Evolutionary conservation across 2,329 filamentous ascomycete species (phyloP).

Genomic region (Diaporthe sp.): DNA sequence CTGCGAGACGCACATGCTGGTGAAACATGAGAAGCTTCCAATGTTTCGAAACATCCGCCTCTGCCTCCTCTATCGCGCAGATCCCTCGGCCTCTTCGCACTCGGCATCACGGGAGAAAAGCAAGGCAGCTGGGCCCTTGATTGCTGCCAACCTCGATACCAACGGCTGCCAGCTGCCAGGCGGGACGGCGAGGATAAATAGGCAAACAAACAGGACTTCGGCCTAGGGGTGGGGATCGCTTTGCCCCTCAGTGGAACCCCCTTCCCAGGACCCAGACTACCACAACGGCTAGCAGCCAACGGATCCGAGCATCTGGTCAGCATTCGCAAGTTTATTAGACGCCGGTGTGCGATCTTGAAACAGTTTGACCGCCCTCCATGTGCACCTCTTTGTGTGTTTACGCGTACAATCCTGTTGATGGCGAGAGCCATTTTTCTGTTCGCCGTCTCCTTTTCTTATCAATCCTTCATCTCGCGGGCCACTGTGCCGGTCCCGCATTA

Average conservation of each 20-base stretch:
- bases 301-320: slow-evolving; percentile 23
- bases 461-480: not conserved
- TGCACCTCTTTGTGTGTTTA: not conserved
- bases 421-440: not conserved
- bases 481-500: not conserved
- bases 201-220: not conserved
- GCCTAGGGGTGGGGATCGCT: not conserved
- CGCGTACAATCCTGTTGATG: not conserved
- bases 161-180: not conserved
- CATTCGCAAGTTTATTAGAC: not conserved
- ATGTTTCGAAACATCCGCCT: slow-evolving; percentile 28
- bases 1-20: slow-evolving; percentile 3
- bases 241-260: slow-evolving; percentile 10
- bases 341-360: slow-evolving; percentile 4
- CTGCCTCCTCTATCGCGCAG: not conserved
- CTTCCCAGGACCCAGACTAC: not conserved
- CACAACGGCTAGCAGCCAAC: slow-evolving; percentile 11
- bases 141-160: not conserved
- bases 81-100: not conserved
- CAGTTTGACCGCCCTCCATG: slow-evolving; percentile 5
- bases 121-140: not conserved
- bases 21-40: slow-evolving; percentile 34
- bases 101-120: not conserved
- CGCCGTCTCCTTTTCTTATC: not conserved
- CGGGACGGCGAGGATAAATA: slow-evolving; percentile 11